phyloP scores from a whole-genome alignment of 306 rosid genomes.

The Lagenaria siceraria region DNA sequence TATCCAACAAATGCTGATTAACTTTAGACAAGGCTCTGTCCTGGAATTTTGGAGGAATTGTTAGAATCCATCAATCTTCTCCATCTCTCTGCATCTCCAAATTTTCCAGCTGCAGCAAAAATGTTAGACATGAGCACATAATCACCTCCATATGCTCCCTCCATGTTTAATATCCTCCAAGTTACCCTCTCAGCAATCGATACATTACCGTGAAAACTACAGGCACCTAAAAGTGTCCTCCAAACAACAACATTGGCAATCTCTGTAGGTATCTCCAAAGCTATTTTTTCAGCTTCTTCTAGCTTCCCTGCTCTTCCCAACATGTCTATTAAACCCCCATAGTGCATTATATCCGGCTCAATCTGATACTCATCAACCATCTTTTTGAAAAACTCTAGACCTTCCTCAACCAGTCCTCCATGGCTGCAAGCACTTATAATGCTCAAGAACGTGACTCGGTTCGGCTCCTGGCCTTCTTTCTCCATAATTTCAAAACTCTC shows the following conservation, averaged over 20 bases:
- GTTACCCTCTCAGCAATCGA: slow-evolving; percentile 54
- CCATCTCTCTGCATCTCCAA: slow-evolving; percentile 44
- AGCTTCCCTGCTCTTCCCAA: slow-evolving; percentile 60
- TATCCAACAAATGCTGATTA: not conserved
- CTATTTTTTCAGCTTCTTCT: slow-evolving; percentile 57
- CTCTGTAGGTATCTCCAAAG: slow-evolving; percentile 42
- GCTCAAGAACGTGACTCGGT: slow-evolving; percentile 43
- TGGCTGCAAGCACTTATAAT: slow-evolving; percentile 67
- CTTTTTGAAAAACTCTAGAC: slow-evolving; percentile 41
- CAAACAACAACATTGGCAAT: slow-evolving; percentile 48
- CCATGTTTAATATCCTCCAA: slow-evolving; percentile 37
- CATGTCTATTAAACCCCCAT: slow-evolving; percentile 63
- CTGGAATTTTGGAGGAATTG: slow-evolving; percentile 45
- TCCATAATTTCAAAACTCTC: slow-evolving; percentile 40
- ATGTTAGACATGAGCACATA: slow-evolving; percentile 79
- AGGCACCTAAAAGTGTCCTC: slow-evolving; percentile 66
- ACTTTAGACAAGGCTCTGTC: slow-evolving; percentile 39
- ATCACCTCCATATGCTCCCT: slow-evolving; percentile 56
- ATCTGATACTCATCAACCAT: slow-evolving; percentile 37
- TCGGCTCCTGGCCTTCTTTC: slow-evolving; percentile 43
- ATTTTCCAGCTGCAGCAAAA: slow-evolving; percentile 56
- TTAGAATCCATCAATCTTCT: slow-evolving; percentile 47
- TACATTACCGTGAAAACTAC: slow-evolving; percentile 46
- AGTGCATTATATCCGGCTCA: slow-evolving; percentile 49
- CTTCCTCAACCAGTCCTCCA: slow-evolving; percentile 63